These are phyloP conservation scores for Pichia cephalocereana DNA, from an alignment of 805 yeast genomes.

Conservation along the genomic window DNA sequence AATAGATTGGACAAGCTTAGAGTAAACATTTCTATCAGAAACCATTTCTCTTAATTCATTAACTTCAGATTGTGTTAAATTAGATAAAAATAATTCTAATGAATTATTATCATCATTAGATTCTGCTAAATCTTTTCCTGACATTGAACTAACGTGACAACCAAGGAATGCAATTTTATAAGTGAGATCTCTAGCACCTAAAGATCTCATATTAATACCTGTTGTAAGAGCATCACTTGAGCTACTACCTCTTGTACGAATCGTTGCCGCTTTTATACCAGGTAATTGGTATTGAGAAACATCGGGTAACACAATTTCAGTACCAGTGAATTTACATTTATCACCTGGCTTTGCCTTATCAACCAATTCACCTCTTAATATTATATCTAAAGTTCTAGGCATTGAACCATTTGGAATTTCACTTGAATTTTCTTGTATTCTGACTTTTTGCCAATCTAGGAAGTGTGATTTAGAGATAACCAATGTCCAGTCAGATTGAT, in stretches of 20 bases:
- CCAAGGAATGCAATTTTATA: constrained; percentile 88
- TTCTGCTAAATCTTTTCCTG: constrained; percentile 24
- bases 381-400: constrained; percentile 95
- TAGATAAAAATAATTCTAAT: constrained; percentile 71
- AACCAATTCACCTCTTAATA: constrained; percentile 86
- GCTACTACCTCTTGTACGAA: constrained; percentile 49
- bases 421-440: constrained; percentile 92
- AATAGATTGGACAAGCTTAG: constrained; percentile 75
- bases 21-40: constrained; percentile 74
- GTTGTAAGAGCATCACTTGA: constrained; percentile 59
- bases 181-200: constrained; percentile 93
- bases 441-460: constrained; percentile 92
- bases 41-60: constrained; percentile 85
- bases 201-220: constrained; percentile 73
- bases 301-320: constrained; percentile 92
- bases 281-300: constrained; percentile 90
- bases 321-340: constrained; percentile 86
- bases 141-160: constrained; percentile 71
- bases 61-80: constrained; percentile 73
- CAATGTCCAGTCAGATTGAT: constrained; percentile 78
- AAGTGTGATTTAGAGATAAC: constrained; percentile 78
- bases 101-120: constrained; percentile 10
- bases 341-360: constrained; percentile 98
- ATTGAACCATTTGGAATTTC: constrained; percentile 98
- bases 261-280: constrained; percentile 81